These are phyloP conservation scores for Colletotrichum plurivorum DNA, from an alignment of 2,329 filamentous ascomycete species.

Conservation along the genomic window DNA sequence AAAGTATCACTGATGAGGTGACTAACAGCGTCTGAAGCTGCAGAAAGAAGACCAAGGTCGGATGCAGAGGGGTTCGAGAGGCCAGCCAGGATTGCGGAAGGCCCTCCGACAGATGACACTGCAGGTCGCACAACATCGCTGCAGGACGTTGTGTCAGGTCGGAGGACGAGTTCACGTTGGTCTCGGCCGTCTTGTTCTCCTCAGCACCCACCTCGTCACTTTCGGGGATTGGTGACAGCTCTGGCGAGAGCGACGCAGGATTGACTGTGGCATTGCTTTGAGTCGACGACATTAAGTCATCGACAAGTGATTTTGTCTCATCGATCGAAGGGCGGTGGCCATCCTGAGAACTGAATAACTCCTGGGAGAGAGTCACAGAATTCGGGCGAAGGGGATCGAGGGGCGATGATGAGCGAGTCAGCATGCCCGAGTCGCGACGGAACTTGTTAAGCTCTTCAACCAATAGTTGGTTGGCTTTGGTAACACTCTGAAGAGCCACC, in stretches of 20 bases:
- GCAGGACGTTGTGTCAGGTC: conserved; percentile 99
- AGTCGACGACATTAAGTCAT: conserved; percentile 60
- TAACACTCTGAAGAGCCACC: conserved; percentile 71
- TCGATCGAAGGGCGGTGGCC: conserved; percentile 49
- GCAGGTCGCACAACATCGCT: conserved; percentile 99
- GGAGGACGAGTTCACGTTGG: conserved; percentile 61
- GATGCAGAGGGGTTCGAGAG: conserved; percentile 58
- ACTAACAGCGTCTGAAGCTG: conserved; percentile 73
- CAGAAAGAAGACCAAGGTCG: conserved; percentile 61
- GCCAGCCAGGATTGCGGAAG: conserved; percentile 62
- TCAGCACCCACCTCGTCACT: conserved; percentile 48
- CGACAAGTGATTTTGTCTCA: conserved; percentile 54
- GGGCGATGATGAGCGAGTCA: conserved; percentile 57
- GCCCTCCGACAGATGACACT: conserved; percentile 96
- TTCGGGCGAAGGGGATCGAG: conserved; percentile 59
- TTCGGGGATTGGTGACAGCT: conserved; percentile 67
- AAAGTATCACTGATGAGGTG: conserved; percentile 79
- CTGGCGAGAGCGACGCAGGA: conserved; percentile 73
- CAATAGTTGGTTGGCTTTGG: conserved; percentile 65
- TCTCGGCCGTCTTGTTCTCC: conserved; percentile 45
- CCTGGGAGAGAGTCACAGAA: conserved; percentile 70
- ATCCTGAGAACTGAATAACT: conserved; percentile 68
- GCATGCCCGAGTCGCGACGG: conserved; percentile 58
- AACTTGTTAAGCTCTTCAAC: conserved; percentile 66
- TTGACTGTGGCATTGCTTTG: conserved; percentile 67